Conservation (phyloP, 192 early-diverging fungal species). For the Cetraspora pellucida region DNA sequence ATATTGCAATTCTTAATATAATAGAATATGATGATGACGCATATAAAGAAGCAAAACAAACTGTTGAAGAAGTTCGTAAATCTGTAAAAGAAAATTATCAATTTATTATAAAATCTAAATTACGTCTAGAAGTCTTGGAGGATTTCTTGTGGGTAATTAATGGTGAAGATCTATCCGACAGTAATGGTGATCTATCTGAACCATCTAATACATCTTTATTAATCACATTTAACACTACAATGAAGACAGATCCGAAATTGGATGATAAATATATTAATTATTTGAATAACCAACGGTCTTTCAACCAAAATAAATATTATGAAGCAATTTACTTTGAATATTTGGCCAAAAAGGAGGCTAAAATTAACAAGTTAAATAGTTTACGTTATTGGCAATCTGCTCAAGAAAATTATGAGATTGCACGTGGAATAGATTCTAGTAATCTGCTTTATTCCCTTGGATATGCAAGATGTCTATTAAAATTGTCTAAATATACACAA, state of each 20-base stretch:
- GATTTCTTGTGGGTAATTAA: neutral
- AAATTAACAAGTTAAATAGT: too few relatives aligned
- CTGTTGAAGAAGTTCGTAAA: neutral
- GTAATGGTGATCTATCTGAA: too few relatives aligned
- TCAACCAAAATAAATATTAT: too few relatives aligned
- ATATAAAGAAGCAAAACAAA: neutral
- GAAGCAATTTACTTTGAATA: too few relatives aligned
- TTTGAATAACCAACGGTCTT: too few relatives aligned
- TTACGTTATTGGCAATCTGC: too few relatives aligned
- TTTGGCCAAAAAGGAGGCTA: too few relatives aligned
- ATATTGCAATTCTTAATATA: neutral
- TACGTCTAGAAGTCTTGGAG: slow-evolving; percentile 5
- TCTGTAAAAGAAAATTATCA: neutral
- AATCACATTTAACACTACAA: neutral
- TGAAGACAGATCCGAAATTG: neutral
- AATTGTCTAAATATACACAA: slow-evolving; percentile 6
- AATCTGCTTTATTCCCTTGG: neutral
- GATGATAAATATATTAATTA: too few relatives aligned
- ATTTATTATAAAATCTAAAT: neutral
- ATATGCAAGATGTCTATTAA: neutral
- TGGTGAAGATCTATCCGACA: neutral
- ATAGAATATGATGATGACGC: neutral
- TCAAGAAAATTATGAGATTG: too few relatives aligned
- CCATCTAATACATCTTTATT: neutral
- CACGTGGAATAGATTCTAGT: too few relatives aligned